Evolutionary conservation across 768 basidiomycete genomes (phyloP).

Genomic region (Nevesoporus exiguus): DNA sequence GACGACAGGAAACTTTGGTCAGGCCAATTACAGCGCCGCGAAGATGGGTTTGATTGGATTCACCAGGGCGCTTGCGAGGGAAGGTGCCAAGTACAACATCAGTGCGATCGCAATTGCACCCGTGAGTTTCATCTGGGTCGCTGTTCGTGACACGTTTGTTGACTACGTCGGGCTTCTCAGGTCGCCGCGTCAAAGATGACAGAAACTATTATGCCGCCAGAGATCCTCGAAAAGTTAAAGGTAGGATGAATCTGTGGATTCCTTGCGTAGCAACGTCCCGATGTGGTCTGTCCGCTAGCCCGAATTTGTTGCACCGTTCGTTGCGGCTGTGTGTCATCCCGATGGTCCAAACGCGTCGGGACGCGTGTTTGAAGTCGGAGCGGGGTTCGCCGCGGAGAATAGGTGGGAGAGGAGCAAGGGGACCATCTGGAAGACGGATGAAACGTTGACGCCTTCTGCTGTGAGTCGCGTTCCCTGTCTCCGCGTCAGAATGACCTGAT

Average conservation of each 20-base stretch:
- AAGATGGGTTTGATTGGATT: constrained; percentile 95
- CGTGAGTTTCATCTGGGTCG: constrained; percentile 41
- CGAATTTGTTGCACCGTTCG: constrained; percentile 89
- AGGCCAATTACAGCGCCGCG: constrained; percentile 96
- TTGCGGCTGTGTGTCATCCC: constrained; percentile 82
- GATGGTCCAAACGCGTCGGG: constrained; percentile 78
- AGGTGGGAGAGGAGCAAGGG: constrained; percentile 93
- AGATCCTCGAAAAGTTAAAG: constrained; percentile 85
- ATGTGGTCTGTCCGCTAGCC: constrained; percentile 41
- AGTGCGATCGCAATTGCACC: constrained; percentile 86
- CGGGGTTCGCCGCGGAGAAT: constrained; percentile 87
- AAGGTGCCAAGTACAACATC: constrained; percentile 91
- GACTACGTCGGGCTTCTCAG: constrained; percentile 24
- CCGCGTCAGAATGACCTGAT: background rate
- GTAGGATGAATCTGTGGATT: constrained; percentile 32
- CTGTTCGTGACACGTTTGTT: background rate
- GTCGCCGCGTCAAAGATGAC: constrained; percentile 98
- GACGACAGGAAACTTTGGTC: constrained; percentile 82
- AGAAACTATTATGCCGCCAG: constrained; percentile 90
- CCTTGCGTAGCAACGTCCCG: background rate
- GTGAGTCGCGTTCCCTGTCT: constrained; percentile 39
- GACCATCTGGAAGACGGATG: constrained; percentile 84
- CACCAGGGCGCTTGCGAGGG: constrained; percentile 87
- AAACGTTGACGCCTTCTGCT: constrained; percentile 90
- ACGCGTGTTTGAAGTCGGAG: constrained; percentile 88